A percentile compares a stretch with the other conserved stretches of the same genome.
phyloP scores from a whole-genome alignment of 139 green algal species.

The Chlamydomonas applanata region DNA sequence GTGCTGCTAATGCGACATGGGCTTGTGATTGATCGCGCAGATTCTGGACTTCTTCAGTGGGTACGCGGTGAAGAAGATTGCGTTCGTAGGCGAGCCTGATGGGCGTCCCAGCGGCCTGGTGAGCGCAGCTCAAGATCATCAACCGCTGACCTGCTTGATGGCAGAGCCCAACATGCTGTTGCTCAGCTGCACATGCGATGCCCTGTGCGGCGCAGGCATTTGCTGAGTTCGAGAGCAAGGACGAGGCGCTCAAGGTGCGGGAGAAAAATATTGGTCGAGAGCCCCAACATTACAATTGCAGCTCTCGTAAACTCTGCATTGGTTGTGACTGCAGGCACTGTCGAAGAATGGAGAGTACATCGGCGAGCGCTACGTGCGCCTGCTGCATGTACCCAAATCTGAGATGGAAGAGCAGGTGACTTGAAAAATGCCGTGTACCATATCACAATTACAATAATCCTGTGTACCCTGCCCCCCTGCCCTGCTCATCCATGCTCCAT shows the following conservation, averaged over 20 bases:
- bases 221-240: slow-evolving; percentile 53
- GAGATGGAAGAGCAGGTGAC: slow-evolving; percentile 68
- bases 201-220: slow-evolving; percentile 39
- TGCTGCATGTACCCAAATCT: slow-evolving; percentile 62
- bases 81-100: slow-evolving; percentile 59
- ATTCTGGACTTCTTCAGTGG: slow-evolving; percentile 54
- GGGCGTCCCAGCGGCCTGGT: slow-evolving; percentile 58
- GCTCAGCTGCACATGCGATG: background rate
- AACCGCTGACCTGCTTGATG: too few relatives aligned
- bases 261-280: too few relatives aligned
- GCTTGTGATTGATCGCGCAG: slow-evolving; percentile 14
- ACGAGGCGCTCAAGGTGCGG: slow-evolving; percentile 46
- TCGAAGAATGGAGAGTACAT: slow-evolving; percentile 69
- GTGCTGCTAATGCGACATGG: too few relatives aligned
- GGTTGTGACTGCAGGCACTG: slow-evolving; percentile 42
- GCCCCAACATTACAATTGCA: too few relatives aligned
- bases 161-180: too few relatives aligned
- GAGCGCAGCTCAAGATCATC: background rate
- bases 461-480: too few relatives aligned
- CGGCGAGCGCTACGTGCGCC: slow-evolving; percentile 65
- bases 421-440: too few relatives aligned
- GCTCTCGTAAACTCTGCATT: background rate
- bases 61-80: slow-evolving; percentile 43
- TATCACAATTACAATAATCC: too few relatives aligned
- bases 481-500: too few relatives aligned